Conservation (phyloP, 441 rosid species). For the Erodium trifolium region DNA sequence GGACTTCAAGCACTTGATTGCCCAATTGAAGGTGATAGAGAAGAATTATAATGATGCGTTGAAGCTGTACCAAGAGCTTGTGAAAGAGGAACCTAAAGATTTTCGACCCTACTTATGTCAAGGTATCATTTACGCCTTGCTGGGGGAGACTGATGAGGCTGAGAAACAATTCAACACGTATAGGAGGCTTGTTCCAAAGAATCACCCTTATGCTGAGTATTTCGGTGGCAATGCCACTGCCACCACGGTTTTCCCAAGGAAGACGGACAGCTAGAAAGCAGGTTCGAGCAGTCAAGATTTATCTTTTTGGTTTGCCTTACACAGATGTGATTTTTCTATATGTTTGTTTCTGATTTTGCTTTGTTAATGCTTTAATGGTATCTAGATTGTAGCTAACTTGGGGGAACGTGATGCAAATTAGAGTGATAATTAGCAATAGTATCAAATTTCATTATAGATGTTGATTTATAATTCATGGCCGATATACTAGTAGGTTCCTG, state of each 20-base stretch:
- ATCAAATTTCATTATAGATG: neutral
- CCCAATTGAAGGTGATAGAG: slow-evolving; percentile 63
- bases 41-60: slow-evolving; percentile 58
- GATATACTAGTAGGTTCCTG: neutral
- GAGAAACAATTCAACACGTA: slow-evolving; percentile 69
- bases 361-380: neutral
- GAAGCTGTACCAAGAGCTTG: slow-evolving; percentile 65
- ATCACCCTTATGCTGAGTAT: slow-evolving; percentile 73
- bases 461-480: neutral
- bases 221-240: slow-evolving; percentile 57
- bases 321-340: too few relatives aligned
- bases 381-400: neutral
- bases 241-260: slow-evolving; percentile 45
- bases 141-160: slow-evolving; percentile 68
- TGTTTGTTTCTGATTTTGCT: neutral
- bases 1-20: slow-evolving; percentile 70
- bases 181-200: slow-evolving; percentile 58
- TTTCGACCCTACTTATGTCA: slow-evolving; percentile 84
- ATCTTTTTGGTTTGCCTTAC: neutral
- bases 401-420: neutral
- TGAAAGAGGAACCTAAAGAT: slow-evolving; percentile 77
- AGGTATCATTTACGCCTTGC: slow-evolving; percentile 62
- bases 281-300: slow-evolving; percentile 29
- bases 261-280: slow-evolving; percentile 38
- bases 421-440: neutral